Evolutionary conservation across 768 basidiomycete genomes (phyloP).

Genomic region (Arthromyces matolae): DNA sequence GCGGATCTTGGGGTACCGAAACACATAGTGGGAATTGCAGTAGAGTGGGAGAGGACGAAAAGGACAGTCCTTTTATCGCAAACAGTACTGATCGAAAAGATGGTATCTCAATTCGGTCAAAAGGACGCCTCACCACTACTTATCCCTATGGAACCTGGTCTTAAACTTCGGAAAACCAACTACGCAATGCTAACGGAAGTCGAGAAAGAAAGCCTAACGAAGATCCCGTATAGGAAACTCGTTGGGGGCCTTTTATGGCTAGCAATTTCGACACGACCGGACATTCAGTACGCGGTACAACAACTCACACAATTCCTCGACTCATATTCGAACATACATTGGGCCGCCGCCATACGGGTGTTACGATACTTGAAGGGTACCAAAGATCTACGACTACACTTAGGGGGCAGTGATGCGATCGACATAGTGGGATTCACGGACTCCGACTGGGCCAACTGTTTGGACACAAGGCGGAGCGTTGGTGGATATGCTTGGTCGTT

Average conservation of each 20-base stretch:
- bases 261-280: slow-evolving; percentile 19
- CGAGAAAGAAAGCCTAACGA: not conserved
- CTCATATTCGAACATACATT: slow-evolving; percentile 21
- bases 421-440: slow-evolving; percentile 15
- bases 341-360: slow-evolving; percentile 21
- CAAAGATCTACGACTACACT: not conserved
- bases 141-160: slow-evolving; percentile 14
- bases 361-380: slow-evolving; percentile 16
- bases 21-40: slow-evolving; percentile 33
- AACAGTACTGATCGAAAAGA: slow-evolving; percentile 12
- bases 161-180: slow-evolving; percentile 6
- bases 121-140: slow-evolving; percentile 8
- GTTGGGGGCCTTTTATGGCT: slow-evolving; percentile 19
- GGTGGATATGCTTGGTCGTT: slow-evolving; percentile 34
- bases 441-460: slow-evolving; percentile 3
- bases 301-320: slow-evolving; percentile 27
- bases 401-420: slow-evolving; percentile 6
- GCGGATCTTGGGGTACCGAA: slow-evolving; percentile 29
- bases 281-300: slow-evolving; percentile 23
- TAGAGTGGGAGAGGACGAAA: slow-evolving; percentile 22
- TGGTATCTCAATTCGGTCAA: slow-evolving; percentile 18
- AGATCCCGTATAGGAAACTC: slow-evolving; percentile 3
- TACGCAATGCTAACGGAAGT: not conserved
- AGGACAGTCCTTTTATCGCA: slow-evolving; percentile 18
- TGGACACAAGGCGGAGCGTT: slow-evolving; percentile 4